Evolutionary conservation across 257 asterid genomes (phyloP), one percentile per base, ranked within the genome.

Genomic region (Solanum bulbocastanum): DNA sequence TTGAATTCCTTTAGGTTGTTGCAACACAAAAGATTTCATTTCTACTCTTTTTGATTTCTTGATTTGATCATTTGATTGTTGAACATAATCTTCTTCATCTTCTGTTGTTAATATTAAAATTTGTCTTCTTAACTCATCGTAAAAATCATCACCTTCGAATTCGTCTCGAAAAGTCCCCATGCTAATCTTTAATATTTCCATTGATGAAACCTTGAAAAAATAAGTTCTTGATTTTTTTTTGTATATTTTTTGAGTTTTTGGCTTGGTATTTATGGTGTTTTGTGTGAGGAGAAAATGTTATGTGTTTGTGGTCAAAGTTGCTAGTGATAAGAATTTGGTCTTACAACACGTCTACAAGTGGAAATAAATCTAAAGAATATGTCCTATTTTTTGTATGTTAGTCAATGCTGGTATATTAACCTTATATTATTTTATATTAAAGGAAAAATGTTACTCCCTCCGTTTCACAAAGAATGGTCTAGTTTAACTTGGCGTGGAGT

Each of bases 371-470:
- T 90, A 42, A 87, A 74, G 91, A 92, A 91, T 72, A 92, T 94
- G 91, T 94, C 88, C 32, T 56, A 12, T 86, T 91, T 93, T 90
- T 93, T 92, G 98, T 87, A 86, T 2, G 66, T 42, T 89, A 25
- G 88, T 87, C 52, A 13, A 37, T 84, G 86, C 62, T 62, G 42
- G 12, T 52, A 42, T 11, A 46, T 44, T 49, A 49, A 32, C 44
- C 44, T 16, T 82, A 10, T 4, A 16, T 15, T 49, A 49, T 60
- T 8, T 52, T 58, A 58, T 20, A 20, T 58, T 22, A 1, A 18
- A 58, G 66, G 25, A 58, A 58, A 20, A 20, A 58, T 58, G 5
- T 58, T 58, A 30, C 30, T 30, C 30, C 30, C 30, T 30, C 30
- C 30, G 30, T 30, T 30, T 30, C 30, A 30, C 1, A 30, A 30